Evolutionary conservation across 2,329 filamentous ascomycete species (phyloP), one percentile per base, ranked within the genome.

Genomic region (Ascomycota sp.): DNA sequence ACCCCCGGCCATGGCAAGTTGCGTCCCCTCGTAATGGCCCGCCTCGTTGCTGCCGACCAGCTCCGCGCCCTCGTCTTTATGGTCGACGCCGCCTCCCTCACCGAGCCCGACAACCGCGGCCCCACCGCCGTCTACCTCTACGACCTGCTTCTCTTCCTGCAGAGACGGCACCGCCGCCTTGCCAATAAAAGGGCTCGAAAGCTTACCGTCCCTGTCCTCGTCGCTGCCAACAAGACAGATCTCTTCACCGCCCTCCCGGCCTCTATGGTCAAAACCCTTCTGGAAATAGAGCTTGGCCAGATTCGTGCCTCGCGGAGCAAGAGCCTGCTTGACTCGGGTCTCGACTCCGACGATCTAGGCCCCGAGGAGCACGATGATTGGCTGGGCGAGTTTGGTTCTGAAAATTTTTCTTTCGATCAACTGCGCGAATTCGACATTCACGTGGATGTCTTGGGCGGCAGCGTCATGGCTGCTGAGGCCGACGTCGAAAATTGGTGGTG

Each of bases 1-100:
- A 95, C 86, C 1, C 89, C 89, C 0, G 89, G 89, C 24, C 89
- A 98, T 57, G 83, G 82, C 43, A 98, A 98, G 56, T 70, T 98
- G 34, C 80, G 89, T 35, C 66, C 71, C 42, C 61, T 70, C 38
- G 72, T 78, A 4, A 59, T 77, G 34, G 52, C 59, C 25, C 57
- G 54, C 31, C 53, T 75, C 19, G 45, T 40, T 33, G 46, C 38
- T 35, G 43, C 43, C 21, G 46, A 53, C 30, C 65, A 66, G 38
- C 56, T 86, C 28, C 66, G 66, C 25, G 85, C 77, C 12, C 60
- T 95, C 30, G 65, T 95, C 30, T 98, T 86, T 50, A 57, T 94
- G 37, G 69, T 93, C n/a, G 89, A 98, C 51, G 78, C 85, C 8
- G 74, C 78, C 4, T 67, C 69, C 3, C 55, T 83, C 8, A 57